Evolutionary conservation across 225 moss, liverwort and hornwort species (phyloP).

Genomic region (Rhytidiadelphus loreus): DNA sequence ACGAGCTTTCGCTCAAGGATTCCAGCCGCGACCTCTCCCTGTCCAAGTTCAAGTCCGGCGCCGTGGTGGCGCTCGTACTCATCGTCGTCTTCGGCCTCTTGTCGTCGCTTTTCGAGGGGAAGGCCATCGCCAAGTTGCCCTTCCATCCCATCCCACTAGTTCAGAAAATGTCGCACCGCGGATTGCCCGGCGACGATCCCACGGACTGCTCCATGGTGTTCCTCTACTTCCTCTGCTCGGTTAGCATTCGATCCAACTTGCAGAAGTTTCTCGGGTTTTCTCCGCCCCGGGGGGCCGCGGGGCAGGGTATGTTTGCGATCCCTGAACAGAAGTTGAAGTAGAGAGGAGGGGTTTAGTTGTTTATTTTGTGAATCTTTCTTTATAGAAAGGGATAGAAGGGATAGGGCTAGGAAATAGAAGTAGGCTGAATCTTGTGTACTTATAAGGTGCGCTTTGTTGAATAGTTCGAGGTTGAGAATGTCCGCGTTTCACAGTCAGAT

Average conservation of each 20-base stretch:
- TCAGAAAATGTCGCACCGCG: conserved; percentile 94
- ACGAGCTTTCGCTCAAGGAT: conserved; percentile 84
- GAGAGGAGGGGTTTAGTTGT: neutral
- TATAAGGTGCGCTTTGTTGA: neutral
- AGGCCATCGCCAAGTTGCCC: conserved; percentile 82
- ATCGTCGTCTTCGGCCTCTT: conserved; percentile 83
- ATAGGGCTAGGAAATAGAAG: neutral
- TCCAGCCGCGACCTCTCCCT: conserved; percentile 78
- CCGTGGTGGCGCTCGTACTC: conserved; percentile 92
- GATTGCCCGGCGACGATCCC: conserved; percentile 82
- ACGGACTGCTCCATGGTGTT: conserved; percentile 99
- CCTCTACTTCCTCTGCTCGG: conserved; percentile 84
- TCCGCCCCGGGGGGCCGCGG: conserved; percentile 73
- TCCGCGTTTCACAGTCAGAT: neutral
- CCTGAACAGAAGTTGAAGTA: conserved; percentile 53
- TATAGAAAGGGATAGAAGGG: neutral
- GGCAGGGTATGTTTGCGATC: conserved; percentile 53
- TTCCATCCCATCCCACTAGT: conserved; percentile 60
- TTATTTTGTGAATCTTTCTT: neutral
- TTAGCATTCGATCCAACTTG: conserved; percentile 84
- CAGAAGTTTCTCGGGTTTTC: conserved; percentile 91
- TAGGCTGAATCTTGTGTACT: conserved; percentile 10
- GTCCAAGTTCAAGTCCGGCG: conserved; percentile 98
- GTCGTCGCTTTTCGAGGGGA: conserved; percentile 82
- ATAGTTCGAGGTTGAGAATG: neutral